A percentile compares a stretch with the other conserved stretches of the same genome.
Conservation (phyloP, 2,329 filamentous ascomycete species). For the Beauveria caledonica region DNA sequence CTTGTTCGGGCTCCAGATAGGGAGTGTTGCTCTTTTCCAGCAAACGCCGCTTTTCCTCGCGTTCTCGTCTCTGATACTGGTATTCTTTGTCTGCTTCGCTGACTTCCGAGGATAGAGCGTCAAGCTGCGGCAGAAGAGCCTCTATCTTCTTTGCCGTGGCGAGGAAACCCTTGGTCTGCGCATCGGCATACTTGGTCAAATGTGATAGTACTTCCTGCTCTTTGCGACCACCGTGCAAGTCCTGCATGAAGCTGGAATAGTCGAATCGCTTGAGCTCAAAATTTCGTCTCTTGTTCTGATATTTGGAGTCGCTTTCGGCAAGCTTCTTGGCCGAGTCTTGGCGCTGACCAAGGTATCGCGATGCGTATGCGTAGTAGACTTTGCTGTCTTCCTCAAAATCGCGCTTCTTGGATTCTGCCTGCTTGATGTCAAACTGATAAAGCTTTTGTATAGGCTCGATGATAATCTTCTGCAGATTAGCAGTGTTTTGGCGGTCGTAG, state of each 20-base stretch:
- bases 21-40: conserved; percentile 79
- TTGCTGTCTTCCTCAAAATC: conserved; percentile 99
- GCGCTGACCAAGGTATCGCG: conserved; percentile 89
- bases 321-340: conserved; percentile 96
- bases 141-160: conserved; percentile 81
- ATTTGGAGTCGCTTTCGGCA: conserved; percentile 89
- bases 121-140: conserved; percentile 75
- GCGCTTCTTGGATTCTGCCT: conserved; percentile 91
- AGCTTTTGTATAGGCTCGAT: conserved; percentile 89
- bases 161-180: conserved; percentile 77
- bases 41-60: conserved; percentile 85
- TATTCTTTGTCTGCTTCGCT: conserved; percentile 92
- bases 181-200: conserved; percentile 86
- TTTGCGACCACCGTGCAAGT: conserved; percentile 96
- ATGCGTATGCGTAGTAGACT: conserved; percentile 94
- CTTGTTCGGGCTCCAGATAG: conserved; percentile 61
- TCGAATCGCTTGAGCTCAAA: conserved; percentile 98
- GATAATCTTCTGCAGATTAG: conserved; percentile 82
- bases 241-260: conserved; percentile 98
- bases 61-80: conserved; percentile 86
- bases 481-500: conserved; percentile 79
- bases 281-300: conserved; percentile 84
- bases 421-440: conserved; percentile 94
- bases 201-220: conserved; percentile 95
- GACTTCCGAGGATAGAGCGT: conserved; percentile 84